These are phyloP conservation scores for Lentinula edodes DNA, from an alignment of 768 basidiomycete genomes.

Conservation along the genomic window DNA sequence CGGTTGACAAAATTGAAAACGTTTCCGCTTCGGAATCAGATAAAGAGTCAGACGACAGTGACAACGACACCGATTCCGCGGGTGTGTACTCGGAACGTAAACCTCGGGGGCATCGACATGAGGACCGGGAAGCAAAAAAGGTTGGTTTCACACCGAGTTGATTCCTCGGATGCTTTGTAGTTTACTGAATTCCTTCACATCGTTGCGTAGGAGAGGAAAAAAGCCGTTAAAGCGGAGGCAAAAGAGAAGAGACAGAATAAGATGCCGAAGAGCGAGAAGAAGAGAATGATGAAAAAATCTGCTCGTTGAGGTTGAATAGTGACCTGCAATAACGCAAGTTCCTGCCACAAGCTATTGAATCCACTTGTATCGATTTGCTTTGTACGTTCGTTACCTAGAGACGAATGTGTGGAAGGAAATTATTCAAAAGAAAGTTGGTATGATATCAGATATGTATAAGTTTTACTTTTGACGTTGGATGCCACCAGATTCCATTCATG, in stretches of 20 bases:
- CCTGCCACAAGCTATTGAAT: background rate
- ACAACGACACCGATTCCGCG: slow-evolving; percentile 17
- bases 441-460: background rate
- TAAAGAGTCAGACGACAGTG: slow-evolving; percentile 29
- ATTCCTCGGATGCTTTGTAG: slow-evolving; percentile 3
- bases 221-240: slow-evolving; percentile 79
- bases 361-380: background rate
- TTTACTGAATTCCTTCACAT: slow-evolving; percentile 10
- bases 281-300: slow-evolving; percentile 65
- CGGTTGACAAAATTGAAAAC: slow-evolving; percentile 22
- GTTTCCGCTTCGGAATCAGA: slow-evolving; percentile 12
- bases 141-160: slow-evolving; percentile 29
- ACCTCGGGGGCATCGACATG: slow-evolving; percentile 85
- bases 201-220: slow-evolving; percentile 76
- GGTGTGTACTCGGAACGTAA: slow-evolving; percentile 43
- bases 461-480: background rate
- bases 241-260: slow-evolving; percentile 87
- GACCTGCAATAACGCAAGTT: background rate
- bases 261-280: slow-evolving; percentile 95
- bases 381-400: background rate
- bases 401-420: background rate
- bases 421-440: background rate
- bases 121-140: slow-evolving; percentile 90
- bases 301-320: background rate
- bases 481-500: slow-evolving; percentile 30